Evolutionary conservation across 2,329 filamentous ascomycete species (phyloP).

Genomic region (Ophiostoma quercus): DNA sequence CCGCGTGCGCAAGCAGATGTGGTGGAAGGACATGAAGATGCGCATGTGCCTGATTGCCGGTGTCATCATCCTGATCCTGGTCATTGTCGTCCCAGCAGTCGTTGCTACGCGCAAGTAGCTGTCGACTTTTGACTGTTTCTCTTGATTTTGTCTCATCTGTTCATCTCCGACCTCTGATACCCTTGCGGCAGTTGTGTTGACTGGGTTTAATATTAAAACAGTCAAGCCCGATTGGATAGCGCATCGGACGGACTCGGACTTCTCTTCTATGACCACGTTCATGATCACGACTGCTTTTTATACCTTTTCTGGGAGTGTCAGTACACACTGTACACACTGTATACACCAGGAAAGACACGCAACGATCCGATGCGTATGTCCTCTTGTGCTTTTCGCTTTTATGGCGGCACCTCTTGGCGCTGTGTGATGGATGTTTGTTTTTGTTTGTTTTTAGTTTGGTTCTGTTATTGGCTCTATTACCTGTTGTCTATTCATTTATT

Average conservation of each 20-base stretch:
- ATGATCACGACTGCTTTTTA: conserved; percentile 12
- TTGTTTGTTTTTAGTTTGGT: background rate
- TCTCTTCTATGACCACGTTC: conserved; percentile 5
- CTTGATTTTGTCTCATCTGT: background rate
- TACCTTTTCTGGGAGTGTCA: background rate
- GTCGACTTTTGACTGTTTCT: background rate
- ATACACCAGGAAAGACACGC: background rate
- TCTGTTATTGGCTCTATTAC: background rate
- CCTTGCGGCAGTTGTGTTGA: background rate
- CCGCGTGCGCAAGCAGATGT: conserved; percentile 95
- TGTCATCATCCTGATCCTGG: conserved; percentile 81
- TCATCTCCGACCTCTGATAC: conserved; percentile 9
- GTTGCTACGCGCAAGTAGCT: conserved; percentile 21
- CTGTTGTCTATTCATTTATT: background rate
- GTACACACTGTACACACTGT: background rate
- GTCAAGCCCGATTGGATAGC: conserved; percentile 7
- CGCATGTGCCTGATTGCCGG: conserved; percentile 90
- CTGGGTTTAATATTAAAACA: background rate
- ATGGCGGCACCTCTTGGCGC: conserved; percentile 10
- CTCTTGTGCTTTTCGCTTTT: conserved; percentile 4
- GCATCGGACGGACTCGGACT: background rate
- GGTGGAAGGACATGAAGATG: conserved; percentile 99
- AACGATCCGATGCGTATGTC: conserved; percentile 13
- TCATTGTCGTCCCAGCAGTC: conserved; percentile 86
- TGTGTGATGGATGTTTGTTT: conserved; percentile 6